Conservation (phyloP, 192 early-diverging fungal genomes). For the Dimargaris xerosporica region DNA sequence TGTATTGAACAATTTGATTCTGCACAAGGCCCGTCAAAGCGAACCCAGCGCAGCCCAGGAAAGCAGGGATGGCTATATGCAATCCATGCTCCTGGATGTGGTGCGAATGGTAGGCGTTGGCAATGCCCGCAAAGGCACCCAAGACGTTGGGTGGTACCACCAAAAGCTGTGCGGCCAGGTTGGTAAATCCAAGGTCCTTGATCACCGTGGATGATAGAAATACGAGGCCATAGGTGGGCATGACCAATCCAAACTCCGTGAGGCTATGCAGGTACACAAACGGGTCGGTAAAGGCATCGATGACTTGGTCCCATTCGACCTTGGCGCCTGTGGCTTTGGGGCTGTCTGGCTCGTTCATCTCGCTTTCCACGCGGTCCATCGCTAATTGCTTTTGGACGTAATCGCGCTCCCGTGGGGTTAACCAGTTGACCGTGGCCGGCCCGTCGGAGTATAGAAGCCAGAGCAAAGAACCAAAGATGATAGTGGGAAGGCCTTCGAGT, state of each 20-base stretch:
- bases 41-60: slow-evolving; percentile 24
- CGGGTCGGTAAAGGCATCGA: slow-evolving; percentile 19
- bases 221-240: slow-evolving; percentile 18
- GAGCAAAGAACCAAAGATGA: slow-evolving; percentile 23
- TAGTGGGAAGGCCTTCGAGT: slow-evolving; percentile 38
- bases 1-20: slow-evolving; percentile 18
- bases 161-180: slow-evolving; percentile 25
- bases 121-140: slow-evolving; percentile 25
- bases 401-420: slow-evolving; percentile 34
- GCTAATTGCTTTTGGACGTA: slow-evolving; percentile 28
- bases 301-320: slow-evolving; percentile 19
- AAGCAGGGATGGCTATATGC: slow-evolving; percentile 20
- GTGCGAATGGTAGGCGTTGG: slow-evolving; percentile 30
- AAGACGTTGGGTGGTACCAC: slow-evolving; percentile 25
- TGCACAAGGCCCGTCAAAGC: slow-evolving; percentile 25
- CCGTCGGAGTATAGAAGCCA: slow-evolving; percentile 32
- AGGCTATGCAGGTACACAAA: slow-evolving; percentile 23
- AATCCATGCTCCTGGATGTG: slow-evolving; percentile 28
- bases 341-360: background rate
- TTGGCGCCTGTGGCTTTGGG: background rate
- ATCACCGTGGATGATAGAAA: slow-evolving; percentile 28
- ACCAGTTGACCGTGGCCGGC: slow-evolving; percentile 34
- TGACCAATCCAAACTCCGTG: slow-evolving; percentile 20
- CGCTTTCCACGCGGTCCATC: slow-evolving; percentile 16
- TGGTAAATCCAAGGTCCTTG: slow-evolving; percentile 26